Base-by-base conservation (phyloP, 371 early-diverging fungal genomes). In the Polyrhizophydium stewartii region DNA sequence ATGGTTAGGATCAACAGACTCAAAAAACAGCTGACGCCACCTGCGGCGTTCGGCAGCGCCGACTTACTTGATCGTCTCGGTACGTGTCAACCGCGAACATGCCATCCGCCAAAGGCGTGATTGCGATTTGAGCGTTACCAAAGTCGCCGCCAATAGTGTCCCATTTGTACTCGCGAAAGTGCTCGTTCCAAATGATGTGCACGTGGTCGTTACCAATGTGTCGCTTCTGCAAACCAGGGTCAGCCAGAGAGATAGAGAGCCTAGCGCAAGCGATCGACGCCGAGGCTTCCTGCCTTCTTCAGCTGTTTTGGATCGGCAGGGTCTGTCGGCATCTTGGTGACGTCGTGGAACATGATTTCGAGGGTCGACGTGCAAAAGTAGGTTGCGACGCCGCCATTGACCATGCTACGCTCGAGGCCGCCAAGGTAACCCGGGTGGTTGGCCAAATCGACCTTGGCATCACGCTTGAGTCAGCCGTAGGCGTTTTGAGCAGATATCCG, bases 191-290 rank as follows among this genome's bases (percentile, higher is more conserved):
- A 1, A 98, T 84, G 56, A 98, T 90, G 64, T 96, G 97, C 1
- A 98, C 93, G 62, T 93, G 94, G 66, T 98, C 97, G 68, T 98
- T 98, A 31, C 98, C 98, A 68, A 98, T 88, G 63, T 98, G 98
- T 17, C 97, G 91, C 86, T 97, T 97, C 93, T 71, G 56, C 62
- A 10, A 22, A 33, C 1, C 25, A 52, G 59, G 28, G 46, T 41
- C 22, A 47, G 33, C 35, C 1, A 28, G 31, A 33, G 19, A 19
- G 7, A 1, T 6, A 56, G 38, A 56, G 13, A 38, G 27, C 31
- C 22, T 56, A 49, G 0, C 43, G 31, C 49, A 37, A 59, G 45
- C 43, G 19, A 47, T 28, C 43, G 13, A 41, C 55, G n/a, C n/a
- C n/a, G n/a, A n/a, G n/a, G n/a, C n/a, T 47, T 38, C 31, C 65